phyloP scores from a whole-genome alignment of 2,329 filamentous ascomycete genomes.

The Fusarium sulawesiense region DNA sequence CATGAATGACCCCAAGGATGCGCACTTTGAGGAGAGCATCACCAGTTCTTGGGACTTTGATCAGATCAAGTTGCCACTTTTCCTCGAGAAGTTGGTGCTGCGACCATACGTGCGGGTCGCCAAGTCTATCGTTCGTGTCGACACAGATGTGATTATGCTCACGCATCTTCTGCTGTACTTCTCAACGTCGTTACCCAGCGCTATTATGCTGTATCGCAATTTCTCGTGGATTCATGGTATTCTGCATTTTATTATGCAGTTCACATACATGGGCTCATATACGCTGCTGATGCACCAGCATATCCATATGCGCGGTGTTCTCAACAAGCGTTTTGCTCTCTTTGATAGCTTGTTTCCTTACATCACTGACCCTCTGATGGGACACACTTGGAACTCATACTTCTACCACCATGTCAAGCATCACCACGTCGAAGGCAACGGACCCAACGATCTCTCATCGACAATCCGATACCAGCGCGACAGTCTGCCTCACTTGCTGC shows the following conservation, averaged over 20 bases:
- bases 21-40: constrained; percentile 31
- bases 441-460: constrained; percentile 78
- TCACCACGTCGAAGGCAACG: constrained; percentile 85
- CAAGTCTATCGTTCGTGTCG: constrained; percentile 67
- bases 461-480: constrained; percentile 83
- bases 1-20: constrained; percentile 32
- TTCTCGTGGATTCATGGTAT: constrained; percentile 77
- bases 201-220: constrained; percentile 70
- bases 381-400: constrained; percentile 87
- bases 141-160: constrained; percentile 81
- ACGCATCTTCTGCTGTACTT: constrained; percentile 81
- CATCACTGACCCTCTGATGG: constrained; percentile 79
- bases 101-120: constrained; percentile 70
- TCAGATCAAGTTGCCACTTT: constrained; percentile 28
- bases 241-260: constrained; percentile 72
- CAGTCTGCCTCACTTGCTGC: constrained; percentile 71
- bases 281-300: constrained; percentile 88
- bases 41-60: constrained; percentile 27
- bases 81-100: constrained; percentile 54
- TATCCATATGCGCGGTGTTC: constrained; percentile 79
- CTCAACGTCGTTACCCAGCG: constrained; percentile 75
- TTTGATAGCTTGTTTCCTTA: constrained; percentile 79
- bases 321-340: constrained; percentile 64
- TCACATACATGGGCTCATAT: constrained; percentile 77
- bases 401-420: constrained; percentile 90